Base-by-base conservation (phyloP, 208 protist species). In the Leishmania tropica region DNA sequence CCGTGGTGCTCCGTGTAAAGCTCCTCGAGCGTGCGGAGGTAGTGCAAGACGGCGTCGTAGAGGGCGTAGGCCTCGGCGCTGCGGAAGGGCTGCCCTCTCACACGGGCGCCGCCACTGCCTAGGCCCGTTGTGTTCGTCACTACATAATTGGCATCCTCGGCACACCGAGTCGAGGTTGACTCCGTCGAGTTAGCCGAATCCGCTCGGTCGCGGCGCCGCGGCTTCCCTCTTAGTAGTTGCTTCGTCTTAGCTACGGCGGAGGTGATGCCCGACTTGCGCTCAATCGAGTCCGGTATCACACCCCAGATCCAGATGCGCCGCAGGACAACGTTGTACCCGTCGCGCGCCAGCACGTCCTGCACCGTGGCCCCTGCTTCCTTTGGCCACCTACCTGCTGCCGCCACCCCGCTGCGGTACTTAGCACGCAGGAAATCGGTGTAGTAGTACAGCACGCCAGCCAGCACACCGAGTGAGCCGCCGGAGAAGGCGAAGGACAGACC, bases 11-110 rank as follows among this genome's bases (percentile, higher is more conserved):
- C 75, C 54, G 58, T 76, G 80, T 77, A 82, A 45, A 88, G 72
- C 40, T 86, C 82, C 40, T 79, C 79, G 37, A 88, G 64, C 24
- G 78, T 85, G 73, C 65, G 68, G 31, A 94, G 83, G 84, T 94
- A 94, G 71, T 89, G 74, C 45, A 71, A 82, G 28, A 93, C 81
- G 72, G 88, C 89, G 74, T 94, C 91, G 83, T 90, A 94, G 48
- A 94, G 78, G 17, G 89, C 89, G 60, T 87, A 92, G 11, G 81
- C 85, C 81, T 94, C 91, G 10, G 79, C 53, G 5, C 77, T 67
- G 40, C 80, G 64, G 76, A 93, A 93, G 13, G 89, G 85, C 1
- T 85, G 47, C 31, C 87, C 84, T 31, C 67, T 64, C 7, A 71
- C 72, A 8, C 40, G 56, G 28, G 70, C 74, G 60, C 67, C 62